These are phyloP conservation scores for Lepidium didymum DNA, from an alignment of 345 rosid genomes.

Conservation along the genomic window DNA sequence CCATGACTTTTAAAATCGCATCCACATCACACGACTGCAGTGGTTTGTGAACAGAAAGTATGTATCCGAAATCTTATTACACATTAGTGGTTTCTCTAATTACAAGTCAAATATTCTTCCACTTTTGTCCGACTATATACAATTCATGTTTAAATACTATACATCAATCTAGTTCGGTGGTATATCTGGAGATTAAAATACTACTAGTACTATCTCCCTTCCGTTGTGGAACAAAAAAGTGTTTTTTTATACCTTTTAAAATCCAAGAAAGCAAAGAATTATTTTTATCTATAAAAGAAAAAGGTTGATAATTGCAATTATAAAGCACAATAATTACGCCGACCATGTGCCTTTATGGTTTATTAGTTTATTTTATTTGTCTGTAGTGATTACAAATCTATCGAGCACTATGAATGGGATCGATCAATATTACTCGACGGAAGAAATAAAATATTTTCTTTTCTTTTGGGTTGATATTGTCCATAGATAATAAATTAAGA, in stretches of 20 bases:
- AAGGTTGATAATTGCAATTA: background rate
- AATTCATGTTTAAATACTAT: background rate
- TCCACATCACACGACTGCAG: background rate
- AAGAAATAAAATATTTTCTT: background rate
- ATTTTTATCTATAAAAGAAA: too few relatives aligned
- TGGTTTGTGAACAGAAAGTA: background rate
- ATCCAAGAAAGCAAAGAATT: too few relatives aligned
- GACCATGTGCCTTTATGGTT: conserved; percentile 13
- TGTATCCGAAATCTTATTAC: background rate
- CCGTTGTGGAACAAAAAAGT: background rate
- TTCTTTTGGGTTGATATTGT: too few relatives aligned
- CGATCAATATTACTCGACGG: background rate
- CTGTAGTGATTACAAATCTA: background rate
- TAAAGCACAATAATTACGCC: conserved; percentile 10
- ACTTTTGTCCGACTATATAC: background rate
- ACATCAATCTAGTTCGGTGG: too few relatives aligned
- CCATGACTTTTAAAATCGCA: background rate
- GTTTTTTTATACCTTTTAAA: too few relatives aligned
- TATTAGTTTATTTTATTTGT: conserved; percentile 3
- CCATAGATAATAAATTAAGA: too few relatives aligned
- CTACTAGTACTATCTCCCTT: too few relatives aligned
- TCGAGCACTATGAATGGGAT: background rate
- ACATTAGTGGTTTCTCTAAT: background rate
- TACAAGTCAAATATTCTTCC: background rate
- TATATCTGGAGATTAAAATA: too few relatives aligned